phyloP scores from a whole-genome alignment of 805 yeast species.

The Brettanomyces custersianus region DNA sequence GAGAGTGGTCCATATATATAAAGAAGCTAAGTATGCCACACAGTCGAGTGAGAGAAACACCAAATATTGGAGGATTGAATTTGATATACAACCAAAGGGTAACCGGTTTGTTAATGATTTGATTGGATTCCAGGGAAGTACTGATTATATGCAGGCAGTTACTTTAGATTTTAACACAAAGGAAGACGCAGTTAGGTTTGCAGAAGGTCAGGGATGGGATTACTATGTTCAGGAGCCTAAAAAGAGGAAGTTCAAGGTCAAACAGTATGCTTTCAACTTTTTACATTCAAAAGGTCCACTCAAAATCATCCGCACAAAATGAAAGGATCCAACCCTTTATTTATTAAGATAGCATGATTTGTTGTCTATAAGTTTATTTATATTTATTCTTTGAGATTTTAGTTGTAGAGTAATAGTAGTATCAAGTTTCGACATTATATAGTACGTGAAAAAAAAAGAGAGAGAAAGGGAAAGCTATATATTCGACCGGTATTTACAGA shows the following conservation, averaged over 20 bases:
- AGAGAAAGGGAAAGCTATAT: too few species aligned
- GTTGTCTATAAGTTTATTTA: neutral
- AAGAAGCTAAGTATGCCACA: conserved; percentile 73
- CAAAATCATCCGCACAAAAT: conserved; percentile 77
- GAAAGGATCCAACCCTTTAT: conserved; percentile 10
- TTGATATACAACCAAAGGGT: conserved; percentile 71
- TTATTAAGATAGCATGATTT: conserved; percentile 1
- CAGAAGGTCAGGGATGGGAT: conserved; percentile 80
- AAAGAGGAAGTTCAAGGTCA: conserved; percentile 60
- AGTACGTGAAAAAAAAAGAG: too few species aligned
- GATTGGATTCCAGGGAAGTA: conserved; percentile 75
- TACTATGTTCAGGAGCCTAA: conserved; percentile 78
- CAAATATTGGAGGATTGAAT: conserved; percentile 64
- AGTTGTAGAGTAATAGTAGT: conserved; percentile 4
- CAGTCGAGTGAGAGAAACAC: conserved; percentile 58
- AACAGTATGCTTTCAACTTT: conserved; percentile 68
- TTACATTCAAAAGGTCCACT: conserved; percentile 59
- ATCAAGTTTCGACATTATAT: too few species aligned
- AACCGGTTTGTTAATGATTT: conserved; percentile 86
- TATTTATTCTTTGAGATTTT: conserved; percentile 3
- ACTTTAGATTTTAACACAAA: conserved; percentile 63
- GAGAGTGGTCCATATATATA: conserved; percentile 68
- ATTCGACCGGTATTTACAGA: too few species aligned
- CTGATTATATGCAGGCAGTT: conserved; percentile 78
- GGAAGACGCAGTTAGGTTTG: conserved; percentile 66